A percentile compares a stretch with the other conserved stretches of the same genome.
phyloP scores from a whole-genome alignment of 768 basidiomycete genomes.

The Sporobolomyces roseus region DNA sequence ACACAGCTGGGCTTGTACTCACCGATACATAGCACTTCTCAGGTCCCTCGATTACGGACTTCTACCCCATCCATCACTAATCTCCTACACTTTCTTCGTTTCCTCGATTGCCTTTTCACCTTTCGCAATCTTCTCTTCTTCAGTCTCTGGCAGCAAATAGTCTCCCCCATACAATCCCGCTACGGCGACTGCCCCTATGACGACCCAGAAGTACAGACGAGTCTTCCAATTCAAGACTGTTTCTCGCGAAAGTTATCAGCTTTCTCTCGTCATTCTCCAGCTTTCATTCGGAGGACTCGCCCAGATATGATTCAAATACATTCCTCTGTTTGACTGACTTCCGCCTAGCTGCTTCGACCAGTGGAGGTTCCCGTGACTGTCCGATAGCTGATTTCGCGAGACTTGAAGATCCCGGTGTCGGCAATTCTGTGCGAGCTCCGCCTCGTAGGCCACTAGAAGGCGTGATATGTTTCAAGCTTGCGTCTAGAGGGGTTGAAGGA shows the following conservation, averaged over 20 bases:
- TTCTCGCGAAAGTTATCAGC: background rate
- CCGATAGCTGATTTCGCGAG: background rate
- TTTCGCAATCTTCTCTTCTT: constrained; percentile 11
- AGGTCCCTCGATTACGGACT: too few relatives aligned
- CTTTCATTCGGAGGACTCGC: too few relatives aligned
- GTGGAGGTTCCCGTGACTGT: constrained; percentile 5
- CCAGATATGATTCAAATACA: constrained; percentile 34
- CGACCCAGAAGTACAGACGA: constrained; percentile 37
- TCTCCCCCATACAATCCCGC: constrained; percentile 33
- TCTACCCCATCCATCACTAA: too few relatives aligned
- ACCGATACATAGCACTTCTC: too few relatives aligned
- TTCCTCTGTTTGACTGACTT: constrained; percentile 27
- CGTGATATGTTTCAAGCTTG: too few relatives aligned
- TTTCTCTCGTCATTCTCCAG: too few relatives aligned
- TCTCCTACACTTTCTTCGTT: too few relatives aligned
- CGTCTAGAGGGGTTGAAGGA: background rate
- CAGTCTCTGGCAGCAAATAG: constrained; percentile 15
- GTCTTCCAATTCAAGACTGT: constrained; percentile 19
- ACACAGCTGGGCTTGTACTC: too few relatives aligned
- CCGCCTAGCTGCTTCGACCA: constrained; percentile 11
- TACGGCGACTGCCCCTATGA: constrained; percentile 17
- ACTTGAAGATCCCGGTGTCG: background rate
- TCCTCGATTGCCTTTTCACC: too few relatives aligned
- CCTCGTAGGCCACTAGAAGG: too few relatives aligned
- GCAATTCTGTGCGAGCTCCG: too few relatives aligned